Conservation (phyloP, 805 yeast species). For the Debaryomyces maramus region DNA sequence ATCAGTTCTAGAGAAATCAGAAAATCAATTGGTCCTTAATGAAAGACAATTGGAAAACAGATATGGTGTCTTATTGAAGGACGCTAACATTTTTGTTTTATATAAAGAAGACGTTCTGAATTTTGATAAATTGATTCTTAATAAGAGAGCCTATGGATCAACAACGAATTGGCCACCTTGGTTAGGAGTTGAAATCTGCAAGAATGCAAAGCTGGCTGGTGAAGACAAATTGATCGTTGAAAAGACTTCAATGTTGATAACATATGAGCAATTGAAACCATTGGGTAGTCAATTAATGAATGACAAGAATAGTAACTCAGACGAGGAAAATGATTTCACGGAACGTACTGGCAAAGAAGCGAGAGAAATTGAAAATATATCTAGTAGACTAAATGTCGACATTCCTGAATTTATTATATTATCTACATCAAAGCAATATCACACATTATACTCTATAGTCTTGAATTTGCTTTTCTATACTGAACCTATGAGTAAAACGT, state of each 20-base stretch:
- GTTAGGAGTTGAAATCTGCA: slow-evolving; percentile 70
- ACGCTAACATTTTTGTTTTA: slow-evolving; percentile 73
- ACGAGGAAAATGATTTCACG: slow-evolving; percentile 13
- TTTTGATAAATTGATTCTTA: slow-evolving; percentile 42
- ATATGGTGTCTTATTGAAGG: slow-evolving; percentile 63
- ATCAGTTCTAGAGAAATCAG: slow-evolving; percentile 52
- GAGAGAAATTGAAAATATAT: slow-evolving; percentile 3
- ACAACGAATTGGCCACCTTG: slow-evolving; percentile 82
- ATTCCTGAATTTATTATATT: slow-evolving; percentile 67
- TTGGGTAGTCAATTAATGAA: slow-evolving; percentile 18
- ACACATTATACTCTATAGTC: slow-evolving; percentile 60
- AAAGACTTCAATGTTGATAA: slow-evolving; percentile 59
- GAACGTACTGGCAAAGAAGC: neutral
- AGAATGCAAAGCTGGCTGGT: slow-evolving; percentile 40
- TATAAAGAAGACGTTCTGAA: slow-evolving; percentile 45
- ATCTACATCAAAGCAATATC: slow-evolving; percentile 74
- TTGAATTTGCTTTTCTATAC: slow-evolving; percentile 66
- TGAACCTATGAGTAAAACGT: slow-evolving; percentile 64
- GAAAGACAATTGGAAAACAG: slow-evolving; percentile 56
- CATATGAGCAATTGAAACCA: slow-evolving; percentile 49
- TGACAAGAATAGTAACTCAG: slow-evolving; percentile 11
- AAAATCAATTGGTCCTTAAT: slow-evolving; percentile 31
- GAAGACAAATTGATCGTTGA: slow-evolving; percentile 56
- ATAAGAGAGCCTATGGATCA: slow-evolving; percentile 61
- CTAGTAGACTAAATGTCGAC: slow-evolving; percentile 55